phyloP scores from a whole-genome alignment of 1,139 yeast species.

The Kodamaea sp. region DNA sequence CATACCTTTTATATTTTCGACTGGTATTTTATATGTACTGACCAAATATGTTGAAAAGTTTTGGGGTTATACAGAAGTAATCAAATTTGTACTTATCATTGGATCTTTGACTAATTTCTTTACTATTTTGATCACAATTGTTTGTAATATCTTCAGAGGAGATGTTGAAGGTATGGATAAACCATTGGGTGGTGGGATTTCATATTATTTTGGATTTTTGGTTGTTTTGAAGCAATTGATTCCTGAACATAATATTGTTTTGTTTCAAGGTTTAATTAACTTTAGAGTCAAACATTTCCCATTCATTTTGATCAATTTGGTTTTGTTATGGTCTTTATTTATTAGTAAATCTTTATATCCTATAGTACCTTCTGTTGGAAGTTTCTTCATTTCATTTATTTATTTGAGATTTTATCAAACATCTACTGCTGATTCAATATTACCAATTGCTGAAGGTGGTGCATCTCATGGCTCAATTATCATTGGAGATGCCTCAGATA shows the following conservation, averaged over 20 bases:
- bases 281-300: constrained; percentile 75
- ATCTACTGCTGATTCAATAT: constrained; percentile 33
- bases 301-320: constrained; percentile 48
- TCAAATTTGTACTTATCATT: constrained; percentile 54
- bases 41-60: constrained; percentile 48
- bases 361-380: constrained; percentile 60
- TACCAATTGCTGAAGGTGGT: constrained; percentile 34
- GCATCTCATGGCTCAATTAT: constrained; percentile 28
- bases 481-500: constrained; percentile 86
- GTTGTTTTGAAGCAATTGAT: constrained; percentile 85
- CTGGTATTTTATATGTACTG: constrained; percentile 50
- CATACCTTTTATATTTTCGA: constrained; percentile 47
- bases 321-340: constrained; percentile 44
- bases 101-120: constrained; percentile 49
- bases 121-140: constrained; percentile 29
- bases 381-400: constrained; percentile 67
- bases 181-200: constrained; percentile 70
- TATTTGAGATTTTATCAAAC: constrained; percentile 76
- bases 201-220: constrained; percentile 68
- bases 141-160: constrained; percentile 35
- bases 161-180: constrained; percentile 39
- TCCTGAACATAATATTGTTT: constrained; percentile 79
- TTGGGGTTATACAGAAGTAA: constrained; percentile 60
- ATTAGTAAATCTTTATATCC: constrained; percentile 45
- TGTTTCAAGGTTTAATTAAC: constrained; percentile 61